phyloP scores from a whole-genome alignment of 2,329 filamentous ascomycete genomes.

The Exophiala alcalophila region DNA sequence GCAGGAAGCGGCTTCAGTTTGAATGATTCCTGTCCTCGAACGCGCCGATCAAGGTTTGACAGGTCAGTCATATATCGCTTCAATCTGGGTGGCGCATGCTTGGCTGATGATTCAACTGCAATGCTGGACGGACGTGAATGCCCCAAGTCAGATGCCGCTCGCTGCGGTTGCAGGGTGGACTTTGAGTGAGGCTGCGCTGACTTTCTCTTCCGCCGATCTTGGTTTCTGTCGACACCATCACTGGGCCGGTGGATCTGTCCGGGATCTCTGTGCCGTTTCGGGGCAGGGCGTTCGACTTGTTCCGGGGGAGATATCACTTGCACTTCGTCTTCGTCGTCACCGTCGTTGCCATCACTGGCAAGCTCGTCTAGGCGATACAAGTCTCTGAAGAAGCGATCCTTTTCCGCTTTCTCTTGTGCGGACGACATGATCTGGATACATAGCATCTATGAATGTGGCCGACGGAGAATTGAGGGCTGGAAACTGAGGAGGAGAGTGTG shows the following conservation, averaged over 20 bases:
- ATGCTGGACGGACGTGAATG: background rate
- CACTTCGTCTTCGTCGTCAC: slow-evolving; percentile 27
- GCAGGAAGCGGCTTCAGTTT: slow-evolving; percentile 10
- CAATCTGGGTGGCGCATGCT: background rate
- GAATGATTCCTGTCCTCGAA: slow-evolving; percentile 32
- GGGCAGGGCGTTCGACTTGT: too few relatives aligned
- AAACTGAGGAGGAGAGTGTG: background rate
- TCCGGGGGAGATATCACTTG: slow-evolving; percentile 22
- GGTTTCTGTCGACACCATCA: background rate
- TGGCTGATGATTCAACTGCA: too few relatives aligned
- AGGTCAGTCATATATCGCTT: slow-evolving; percentile 14
- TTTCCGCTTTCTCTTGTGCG: slow-evolving; percentile 22
- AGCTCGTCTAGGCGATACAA: slow-evolving; percentile 29
- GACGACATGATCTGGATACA: slow-evolving; percentile 25
- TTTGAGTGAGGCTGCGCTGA: background rate
- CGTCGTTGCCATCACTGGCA: too few relatives aligned
- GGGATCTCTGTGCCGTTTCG: too few relatives aligned
- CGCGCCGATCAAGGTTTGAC: slow-evolving; percentile 39
- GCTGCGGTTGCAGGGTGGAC: background rate
- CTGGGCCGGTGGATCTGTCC: background rate
- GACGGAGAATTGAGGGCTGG: too few relatives aligned
- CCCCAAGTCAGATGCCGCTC: background rate
- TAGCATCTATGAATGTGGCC: too few relatives aligned
- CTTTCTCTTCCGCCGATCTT: slow-evolving; percentile 2
- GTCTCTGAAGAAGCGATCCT: slow-evolving; percentile 28